phyloP scores from a whole-genome alignment of 2,329 filamentous ascomycete species.

The Penicillium sp. region DNA sequence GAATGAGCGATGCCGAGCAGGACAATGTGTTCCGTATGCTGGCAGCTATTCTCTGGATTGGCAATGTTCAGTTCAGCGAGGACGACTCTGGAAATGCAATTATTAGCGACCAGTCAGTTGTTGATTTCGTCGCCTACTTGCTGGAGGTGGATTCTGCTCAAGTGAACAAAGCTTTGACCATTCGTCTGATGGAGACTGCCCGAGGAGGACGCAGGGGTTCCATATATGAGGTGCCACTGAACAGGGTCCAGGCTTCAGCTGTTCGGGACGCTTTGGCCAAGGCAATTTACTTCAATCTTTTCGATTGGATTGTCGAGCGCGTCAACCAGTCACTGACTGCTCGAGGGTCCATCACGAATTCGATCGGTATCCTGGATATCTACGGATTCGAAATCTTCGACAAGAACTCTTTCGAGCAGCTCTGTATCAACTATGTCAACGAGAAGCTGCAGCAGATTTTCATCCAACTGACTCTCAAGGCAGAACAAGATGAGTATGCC shows the following conservation, averaged over 20 bases:
- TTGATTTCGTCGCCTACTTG: constrained; percentile 91
- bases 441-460: constrained; percentile 99
- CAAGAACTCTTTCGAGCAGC: constrained; percentile 97
- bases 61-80: constrained; percentile 87
- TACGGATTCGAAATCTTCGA: constrained; percentile 99
- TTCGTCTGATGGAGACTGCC: constrained; percentile 75
- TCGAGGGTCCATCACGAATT: constrained; percentile 70
- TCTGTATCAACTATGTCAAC: constrained; percentile 99
- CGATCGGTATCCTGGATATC: constrained; percentile 96
- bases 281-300: constrained; percentile 95
- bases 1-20: constrained; percentile 81
- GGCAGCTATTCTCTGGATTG: constrained; percentile 86
- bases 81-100: constrained; percentile 85
- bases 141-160: constrained; percentile 80
- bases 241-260: constrained; percentile 78
- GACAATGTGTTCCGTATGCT: constrained; percentile 97
- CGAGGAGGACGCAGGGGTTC: constrained; percentile 65
- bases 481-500: constrained; percentile 96
- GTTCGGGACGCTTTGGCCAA: constrained; percentile 90
- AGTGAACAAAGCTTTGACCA: constrained; percentile 82
- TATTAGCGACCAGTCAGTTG: constrained; percentile 83
- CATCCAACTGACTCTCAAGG: constrained; percentile 93
- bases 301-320: constrained; percentile 95
- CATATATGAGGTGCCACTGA: constrained; percentile 73
- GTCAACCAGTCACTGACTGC: constrained; percentile 86